These are phyloP conservation scores for baker's yeast (Saccharomyces cerevisiae) DNA, from an alignment of 805 yeast species.

Conservation along the genomic window DNA sequence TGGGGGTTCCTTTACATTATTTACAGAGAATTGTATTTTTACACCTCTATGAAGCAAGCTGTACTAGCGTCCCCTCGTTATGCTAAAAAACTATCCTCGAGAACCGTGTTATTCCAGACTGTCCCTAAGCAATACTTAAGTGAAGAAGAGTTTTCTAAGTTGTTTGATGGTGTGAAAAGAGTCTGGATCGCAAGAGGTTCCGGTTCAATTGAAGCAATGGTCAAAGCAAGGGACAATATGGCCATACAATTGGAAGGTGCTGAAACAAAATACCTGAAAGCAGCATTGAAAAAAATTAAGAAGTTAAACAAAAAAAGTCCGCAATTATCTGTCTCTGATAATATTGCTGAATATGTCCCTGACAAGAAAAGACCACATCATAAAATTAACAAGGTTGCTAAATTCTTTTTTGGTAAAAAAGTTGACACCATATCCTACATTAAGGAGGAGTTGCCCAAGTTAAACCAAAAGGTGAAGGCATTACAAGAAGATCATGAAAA, in stretches of 20 bases:
- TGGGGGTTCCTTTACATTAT: constrained; percentile 61
- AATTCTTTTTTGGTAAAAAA: constrained; percentile 44
- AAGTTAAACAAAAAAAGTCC: constrained; percentile 57
- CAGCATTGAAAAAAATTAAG: constrained; percentile 53
- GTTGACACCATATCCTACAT: constrained; percentile 55
- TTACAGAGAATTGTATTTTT: constrained; percentile 76
- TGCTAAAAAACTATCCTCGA: constrained; percentile 62
- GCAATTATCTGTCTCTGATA: constrained; percentile 35
- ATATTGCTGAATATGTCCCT: constrained; percentile 52
- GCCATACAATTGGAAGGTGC: constrained; percentile 62
- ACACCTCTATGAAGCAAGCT: constrained; percentile 66
- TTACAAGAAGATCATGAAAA: constrained; percentile 45
- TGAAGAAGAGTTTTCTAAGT: constrained; percentile 61
- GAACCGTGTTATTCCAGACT: constrained; percentile 77
- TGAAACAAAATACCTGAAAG: constrained; percentile 46
- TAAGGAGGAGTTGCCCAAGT: constrained; percentile 45
- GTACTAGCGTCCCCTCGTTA: constrained; percentile 75
- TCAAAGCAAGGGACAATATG: constrained; percentile 49
- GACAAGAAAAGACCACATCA: constrained; percentile 60
- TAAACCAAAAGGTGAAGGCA: constrained; percentile 48
- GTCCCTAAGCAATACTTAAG: constrained; percentile 69
- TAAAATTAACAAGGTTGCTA: constrained; percentile 25
- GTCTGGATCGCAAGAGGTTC: constrained; percentile 72
- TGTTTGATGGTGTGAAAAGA: constrained; percentile 75
- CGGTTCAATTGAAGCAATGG: constrained; percentile 45